Evolutionary conservation across 116 monocot species (phyloP).

Genomic region (Papilionanthe hybrid): DNA sequence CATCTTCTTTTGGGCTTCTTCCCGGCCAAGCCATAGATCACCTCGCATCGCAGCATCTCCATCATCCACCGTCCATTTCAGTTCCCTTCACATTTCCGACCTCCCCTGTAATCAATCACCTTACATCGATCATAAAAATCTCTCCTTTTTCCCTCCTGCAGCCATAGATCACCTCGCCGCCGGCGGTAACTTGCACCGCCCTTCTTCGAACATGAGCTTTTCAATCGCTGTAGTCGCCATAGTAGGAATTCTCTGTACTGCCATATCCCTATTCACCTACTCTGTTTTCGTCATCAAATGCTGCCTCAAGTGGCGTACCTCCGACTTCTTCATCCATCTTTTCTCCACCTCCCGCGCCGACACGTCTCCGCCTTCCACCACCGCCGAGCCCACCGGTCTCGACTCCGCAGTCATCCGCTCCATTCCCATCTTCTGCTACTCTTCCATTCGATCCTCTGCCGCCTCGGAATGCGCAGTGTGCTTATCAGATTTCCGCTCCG

Average conservation of each 20-base stretch:
- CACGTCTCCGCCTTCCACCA: not conserved
- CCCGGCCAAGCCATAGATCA: not conserved
- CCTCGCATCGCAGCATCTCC: not conserved
- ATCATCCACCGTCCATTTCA: not conserved
- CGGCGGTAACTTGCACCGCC: not conserved
- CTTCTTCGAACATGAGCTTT: slow-evolving; percentile 11
- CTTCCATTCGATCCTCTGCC: not conserved
- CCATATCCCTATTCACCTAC: slow-evolving; percentile 15
- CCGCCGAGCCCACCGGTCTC: slow-evolving; percentile 3
- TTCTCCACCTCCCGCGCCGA: not conserved
- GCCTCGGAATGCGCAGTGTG: slow-evolving; percentile 55
- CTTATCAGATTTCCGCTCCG: slow-evolving; percentile 43
- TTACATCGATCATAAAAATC: not conserved
- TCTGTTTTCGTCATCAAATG: slow-evolving; percentile 14
- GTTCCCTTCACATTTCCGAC: not conserved
- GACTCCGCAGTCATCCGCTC: slow-evolving; percentile 16
- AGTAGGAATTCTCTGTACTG: slow-evolving; percentile 1
- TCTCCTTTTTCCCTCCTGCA: not conserved
- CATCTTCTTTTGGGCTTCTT: not conserved
- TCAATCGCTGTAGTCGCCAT: slow-evolving; percentile 6
- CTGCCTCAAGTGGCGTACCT: slow-evolving; percentile 1
- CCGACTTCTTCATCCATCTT: not conserved
- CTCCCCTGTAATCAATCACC: not conserved
- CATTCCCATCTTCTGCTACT: slow-evolving; percentile 19
- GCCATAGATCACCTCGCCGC: not conserved